Conservation (phyloP, 2,329 filamentous ascomycete species). For the Fusarium nelsonii region DNA sequence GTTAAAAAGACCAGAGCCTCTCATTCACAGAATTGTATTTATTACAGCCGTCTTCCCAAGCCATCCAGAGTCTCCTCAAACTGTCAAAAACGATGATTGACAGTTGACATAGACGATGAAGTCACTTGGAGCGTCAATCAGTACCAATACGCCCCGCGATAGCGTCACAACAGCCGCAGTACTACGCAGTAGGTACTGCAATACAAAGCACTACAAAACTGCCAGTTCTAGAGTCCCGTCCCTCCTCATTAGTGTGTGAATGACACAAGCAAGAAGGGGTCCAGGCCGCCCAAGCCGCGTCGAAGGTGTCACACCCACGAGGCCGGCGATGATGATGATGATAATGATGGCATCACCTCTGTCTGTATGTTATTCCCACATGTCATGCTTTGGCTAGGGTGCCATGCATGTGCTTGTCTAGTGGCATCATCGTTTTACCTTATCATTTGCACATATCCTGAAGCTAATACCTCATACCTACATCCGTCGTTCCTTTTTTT, state of each 20-base stretch:
- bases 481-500: constrained; percentile 19
- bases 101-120: constrained; percentile 20
- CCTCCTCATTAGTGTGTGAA: not conserved
- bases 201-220: constrained; percentile 24
- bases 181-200: constrained; percentile 4
- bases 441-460: constrained; percentile 11
- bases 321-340: constrained; percentile 11
- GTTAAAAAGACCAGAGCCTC: constrained; percentile 15
- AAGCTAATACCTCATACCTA: constrained; percentile 25
- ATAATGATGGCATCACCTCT: constrained; percentile 40
- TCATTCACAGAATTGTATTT: not conserved
- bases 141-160: constrained; percentile 26
- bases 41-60: not conserved
- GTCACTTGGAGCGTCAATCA: constrained; percentile 31
- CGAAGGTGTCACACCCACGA: constrained; percentile 23
- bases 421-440: constrained; percentile 37
- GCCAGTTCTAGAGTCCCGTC: constrained; percentile 4
- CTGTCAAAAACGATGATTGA: not conserved
- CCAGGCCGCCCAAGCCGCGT: constrained; percentile 29
- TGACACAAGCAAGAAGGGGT: constrained; percentile 9
- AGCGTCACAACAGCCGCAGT: constrained; percentile 23
- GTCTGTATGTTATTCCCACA: constrained; percentile 6
- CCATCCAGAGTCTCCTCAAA: not conserved
- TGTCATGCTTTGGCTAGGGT: constrained; percentile 20
- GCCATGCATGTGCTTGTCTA: constrained; percentile 26